Conservation (phyloP, 2,329 filamentous ascomycete genomes). For the Curvularia eragrostidis region DNA sequence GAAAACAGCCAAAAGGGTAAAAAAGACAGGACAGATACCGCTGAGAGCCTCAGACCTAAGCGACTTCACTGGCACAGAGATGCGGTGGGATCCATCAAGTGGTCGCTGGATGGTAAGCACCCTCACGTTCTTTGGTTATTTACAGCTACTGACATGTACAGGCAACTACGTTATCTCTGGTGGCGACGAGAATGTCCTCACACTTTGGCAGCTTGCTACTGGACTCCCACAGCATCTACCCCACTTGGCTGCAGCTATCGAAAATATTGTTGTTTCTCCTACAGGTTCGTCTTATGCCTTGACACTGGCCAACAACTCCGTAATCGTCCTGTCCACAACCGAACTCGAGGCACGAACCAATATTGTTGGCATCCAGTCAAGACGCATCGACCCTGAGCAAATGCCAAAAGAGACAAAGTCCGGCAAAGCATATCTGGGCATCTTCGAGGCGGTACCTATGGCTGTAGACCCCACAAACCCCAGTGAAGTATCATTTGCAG, state of each 20-base stretch:
- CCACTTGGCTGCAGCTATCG: slow-evolving; percentile 85
- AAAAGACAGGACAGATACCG: slow-evolving; percentile 27
- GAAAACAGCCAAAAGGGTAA: slow-evolving; percentile 50
- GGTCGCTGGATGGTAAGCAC: slow-evolving; percentile 81
- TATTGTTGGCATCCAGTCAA: slow-evolving; percentile 78
- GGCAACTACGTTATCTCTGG: slow-evolving; percentile 94
- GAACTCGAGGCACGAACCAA: slow-evolving; percentile 86
- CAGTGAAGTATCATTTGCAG: slow-evolving; percentile 56
- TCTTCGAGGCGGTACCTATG: slow-evolving; percentile 45
- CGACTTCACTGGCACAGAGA: slow-evolving; percentile 91
- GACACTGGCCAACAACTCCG: slow-evolving; percentile 88
- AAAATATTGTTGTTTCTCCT: slow-evolving; percentile 82
- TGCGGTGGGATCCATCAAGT: slow-evolving; percentile 83
- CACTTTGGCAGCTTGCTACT: slow-evolving; percentile 93
- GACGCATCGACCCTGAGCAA: slow-evolving; percentile 40
- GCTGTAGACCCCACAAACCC: slow-evolving; percentile 51
- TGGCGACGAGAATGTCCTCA: slow-evolving; percentile 85
- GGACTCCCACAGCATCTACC: slow-evolving; percentile 82
- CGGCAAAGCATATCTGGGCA: slow-evolving; percentile 26
- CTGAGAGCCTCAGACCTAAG: slow-evolving; percentile 60
- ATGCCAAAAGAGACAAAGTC: slow-evolving; percentile 30
- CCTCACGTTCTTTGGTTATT: slow-evolving; percentile 5
- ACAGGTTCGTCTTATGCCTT: slow-evolving; percentile 81
- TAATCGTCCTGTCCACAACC: slow-evolving; percentile 87
- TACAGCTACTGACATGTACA: slow-evolving; percentile 44